Evolutionary conservation across 805 yeast species (phyloP).

Genomic region (Peterozyma toletana): DNA sequence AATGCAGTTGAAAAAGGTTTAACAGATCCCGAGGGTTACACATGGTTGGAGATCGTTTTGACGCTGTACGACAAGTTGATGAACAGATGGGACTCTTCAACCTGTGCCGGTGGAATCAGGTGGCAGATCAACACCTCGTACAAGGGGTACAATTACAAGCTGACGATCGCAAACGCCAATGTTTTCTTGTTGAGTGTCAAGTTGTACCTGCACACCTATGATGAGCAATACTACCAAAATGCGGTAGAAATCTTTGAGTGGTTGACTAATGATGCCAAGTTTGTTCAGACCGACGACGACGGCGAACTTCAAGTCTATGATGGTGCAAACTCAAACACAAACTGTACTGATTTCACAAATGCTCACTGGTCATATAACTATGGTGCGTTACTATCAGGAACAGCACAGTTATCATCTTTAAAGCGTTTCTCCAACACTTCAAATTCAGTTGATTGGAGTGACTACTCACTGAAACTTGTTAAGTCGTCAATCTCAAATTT

Average conservation of each 20-base stretch:
- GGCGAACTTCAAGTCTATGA: conserved; percentile 35
- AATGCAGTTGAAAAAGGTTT: conserved; percentile 56
- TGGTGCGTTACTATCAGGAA: conserved; percentile 41
- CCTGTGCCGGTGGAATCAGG: conserved; percentile 60
- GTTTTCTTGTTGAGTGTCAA: conserved; percentile 58
- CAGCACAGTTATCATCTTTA: no score
- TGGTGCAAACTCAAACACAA: conserved; percentile 45
- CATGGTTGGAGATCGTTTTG: conserved; percentile 51
- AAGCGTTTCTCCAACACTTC: no score
- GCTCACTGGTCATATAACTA: conserved; percentile 66
- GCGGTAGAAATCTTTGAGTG: conserved; percentile 54
- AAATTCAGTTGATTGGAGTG: no score
- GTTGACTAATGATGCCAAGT: conserved; percentile 25
- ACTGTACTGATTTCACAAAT: conserved; percentile 42
- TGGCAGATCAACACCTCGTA: conserved; percentile 63
- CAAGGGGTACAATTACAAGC: conserved; percentile 59
- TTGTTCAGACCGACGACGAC: conserved; percentile 18
- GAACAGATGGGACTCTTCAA: conserved; percentile 47
- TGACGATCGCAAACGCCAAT: conserved; percentile 60
- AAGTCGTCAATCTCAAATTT: conserved; percentile 24
- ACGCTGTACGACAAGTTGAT: conserved; percentile 52
- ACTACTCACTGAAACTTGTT: no score
- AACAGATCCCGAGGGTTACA: conserved; percentile 32
- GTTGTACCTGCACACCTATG: conserved; percentile 49
- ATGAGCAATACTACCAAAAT: conserved; percentile 39